Base-by-base conservation (phyloP, 1,284 basidiomycete genomes). In the Rhodotorula sp. region DNA sequence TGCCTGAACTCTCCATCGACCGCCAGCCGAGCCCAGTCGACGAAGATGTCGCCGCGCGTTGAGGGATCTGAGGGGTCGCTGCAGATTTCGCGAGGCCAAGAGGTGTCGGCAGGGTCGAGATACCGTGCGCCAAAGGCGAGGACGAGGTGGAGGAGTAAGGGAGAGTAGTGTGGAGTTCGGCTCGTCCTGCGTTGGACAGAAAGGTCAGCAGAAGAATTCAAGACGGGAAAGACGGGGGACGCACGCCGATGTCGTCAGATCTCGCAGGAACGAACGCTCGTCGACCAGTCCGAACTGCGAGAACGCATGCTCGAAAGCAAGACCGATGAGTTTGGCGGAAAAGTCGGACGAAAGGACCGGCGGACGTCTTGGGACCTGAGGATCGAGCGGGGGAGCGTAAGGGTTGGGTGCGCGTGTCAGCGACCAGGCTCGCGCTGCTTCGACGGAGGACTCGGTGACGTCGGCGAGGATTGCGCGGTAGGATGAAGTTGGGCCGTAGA, bases 271-370 rank as follows among this genome's bases (percentile, higher is more conserved):
- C 24, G 55, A 52, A 7, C 67, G 57, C 53, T 64, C 58, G 57
- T 63, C 50, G 5, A 68, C 67, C 4, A 59, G 26, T 28, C 47
- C 53, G n/a, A 59, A 68, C 16, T 68, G 66, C 18, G 62, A 51
- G 53, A 68, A 68, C 20, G 57, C 60, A 37, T 59, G 54, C 30
- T 69, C 68, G 61, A 69, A 69, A 1, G 68, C 68, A 16, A 69
- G 46, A 11, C 47, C 20, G 18, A 69, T 57, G 37, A 69, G 50
- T 26, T 57, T 44, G 40, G 40, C 60, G n/a, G 52, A 34, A 26
- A 65, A 52, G 13, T 66, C 59, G 24, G 51, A 44, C 2, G 24
- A 24, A 15, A 69, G 52, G 20, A 59, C 60, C 0, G 68, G 68
- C 24, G 68, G 68, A 18, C 40, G 30, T 9, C 37, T n/a, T 24